phyloP scores from a whole-genome alignment of 345 rosid species.

The Limnanthes douglasii region DNA sequence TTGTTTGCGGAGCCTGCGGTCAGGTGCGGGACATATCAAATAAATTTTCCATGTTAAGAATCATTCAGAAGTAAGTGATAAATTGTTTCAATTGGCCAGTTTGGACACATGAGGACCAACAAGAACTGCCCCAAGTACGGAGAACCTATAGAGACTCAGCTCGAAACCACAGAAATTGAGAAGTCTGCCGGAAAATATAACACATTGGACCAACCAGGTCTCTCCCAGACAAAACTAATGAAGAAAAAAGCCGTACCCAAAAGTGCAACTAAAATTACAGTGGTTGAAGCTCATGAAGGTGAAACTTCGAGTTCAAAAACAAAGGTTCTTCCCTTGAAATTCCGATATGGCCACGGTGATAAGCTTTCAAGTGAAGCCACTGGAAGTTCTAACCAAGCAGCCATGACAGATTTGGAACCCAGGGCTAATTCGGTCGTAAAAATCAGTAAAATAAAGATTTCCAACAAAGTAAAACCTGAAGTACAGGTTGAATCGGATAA shows the following conservation, averaged over 20 bases:
- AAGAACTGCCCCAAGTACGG: conserved; percentile 89
- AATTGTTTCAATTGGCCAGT: conserved; percentile 29
- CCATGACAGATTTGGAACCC: conserved; percentile 30
- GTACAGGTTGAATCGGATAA: conserved; percentile 34
- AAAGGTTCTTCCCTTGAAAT: conserved; percentile 57
- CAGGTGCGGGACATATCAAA: conserved; percentile 35
- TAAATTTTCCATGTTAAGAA: not conserved
- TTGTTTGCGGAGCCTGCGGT: conserved; percentile 94
- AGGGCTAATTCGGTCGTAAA: conserved; percentile 34
- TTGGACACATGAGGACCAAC: conserved; percentile 99
- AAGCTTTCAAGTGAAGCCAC: conserved; percentile 27
- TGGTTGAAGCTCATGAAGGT: conserved; percentile 35
- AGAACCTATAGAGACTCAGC: conserved; percentile 57
- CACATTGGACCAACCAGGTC: conserved; percentile 37
- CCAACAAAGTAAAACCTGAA: conserved; percentile 55
- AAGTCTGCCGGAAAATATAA: conserved; percentile 37
- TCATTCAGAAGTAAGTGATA: conserved; percentile 2
- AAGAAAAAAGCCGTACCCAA: conserved; percentile 45
- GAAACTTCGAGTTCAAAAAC: conserved; percentile 36
- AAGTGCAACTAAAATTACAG: conserved; percentile 25
- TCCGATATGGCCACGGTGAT: conserved; percentile 35
- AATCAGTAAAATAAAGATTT: conserved; percentile 56
- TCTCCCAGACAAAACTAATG: conserved; percentile 31
- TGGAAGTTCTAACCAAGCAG: conserved; percentile 36
- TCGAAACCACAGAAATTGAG: conserved; percentile 36